These are phyloP conservation scores for Podospora conica DNA, from an alignment of 495 filamentous ascomycete species.

Conservation along the genomic window DNA sequence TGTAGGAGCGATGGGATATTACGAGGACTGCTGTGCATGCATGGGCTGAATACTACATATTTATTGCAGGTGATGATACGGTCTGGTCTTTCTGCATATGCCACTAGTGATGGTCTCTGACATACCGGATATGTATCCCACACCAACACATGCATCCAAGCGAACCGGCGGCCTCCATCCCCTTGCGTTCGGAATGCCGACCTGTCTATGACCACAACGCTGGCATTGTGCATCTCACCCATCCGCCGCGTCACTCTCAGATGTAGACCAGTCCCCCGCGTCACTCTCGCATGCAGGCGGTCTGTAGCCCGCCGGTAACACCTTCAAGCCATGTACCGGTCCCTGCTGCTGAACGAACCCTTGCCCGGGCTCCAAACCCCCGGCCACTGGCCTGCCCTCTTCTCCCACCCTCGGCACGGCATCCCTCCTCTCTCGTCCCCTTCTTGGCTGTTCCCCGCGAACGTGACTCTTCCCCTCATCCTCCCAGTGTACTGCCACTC, in stretches of 20 bases:
- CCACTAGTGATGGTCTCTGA: not conserved
- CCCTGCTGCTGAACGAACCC: not conserved
- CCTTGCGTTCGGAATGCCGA: not conserved
- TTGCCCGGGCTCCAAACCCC: not conserved
- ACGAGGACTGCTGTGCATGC: too few species aligned
- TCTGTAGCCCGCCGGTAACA: not conserved
- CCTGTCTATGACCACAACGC: not conserved
- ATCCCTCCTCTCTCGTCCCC: not conserved
- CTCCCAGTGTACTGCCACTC: not conserved
- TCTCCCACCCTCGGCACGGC: not conserved
- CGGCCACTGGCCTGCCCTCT: not conserved
- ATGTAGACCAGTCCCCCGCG: not conserved
- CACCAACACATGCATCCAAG: not conserved
- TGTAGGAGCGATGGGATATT: not conserved
- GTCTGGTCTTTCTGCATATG: not conserved
- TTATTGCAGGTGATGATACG: not conserved
- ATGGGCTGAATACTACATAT: not conserved
- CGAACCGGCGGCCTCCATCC: not conserved
- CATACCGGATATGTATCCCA: not conserved
- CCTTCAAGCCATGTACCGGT: not conserved
- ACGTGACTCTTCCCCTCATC: not conserved
- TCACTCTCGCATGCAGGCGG: not conserved
- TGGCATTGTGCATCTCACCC: not conserved
- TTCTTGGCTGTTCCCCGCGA: not conserved
- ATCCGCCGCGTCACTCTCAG: not conserved